These are phyloP conservation scores for Carpinus viminea DNA, from an alignment of 306 rosid genomes.

Conservation along the genomic window DNA sequence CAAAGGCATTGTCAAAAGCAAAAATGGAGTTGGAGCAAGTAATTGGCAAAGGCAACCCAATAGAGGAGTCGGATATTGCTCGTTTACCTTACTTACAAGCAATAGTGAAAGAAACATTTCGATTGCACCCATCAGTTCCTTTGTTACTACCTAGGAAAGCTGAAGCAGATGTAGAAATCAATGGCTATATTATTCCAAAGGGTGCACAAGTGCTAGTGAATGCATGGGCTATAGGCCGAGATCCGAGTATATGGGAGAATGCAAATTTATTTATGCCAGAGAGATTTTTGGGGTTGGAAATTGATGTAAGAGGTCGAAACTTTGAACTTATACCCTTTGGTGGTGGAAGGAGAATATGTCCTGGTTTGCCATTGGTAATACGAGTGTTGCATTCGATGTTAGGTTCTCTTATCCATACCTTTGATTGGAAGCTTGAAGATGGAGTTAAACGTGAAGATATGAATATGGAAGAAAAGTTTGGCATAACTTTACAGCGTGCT, in stretches of 20 bases:
- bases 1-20: conserved; percentile 41
- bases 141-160: conserved; percentile 55
- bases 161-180: conserved; percentile 35
- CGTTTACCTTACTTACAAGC: conserved; percentile 53
- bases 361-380: conserved; percentile 46
- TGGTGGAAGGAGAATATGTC: conserved; percentile 46
- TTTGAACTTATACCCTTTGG: conserved; percentile 64
- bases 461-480: conserved; percentile 54
- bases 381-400: conserved; percentile 51
- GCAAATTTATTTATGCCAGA: conserved; percentile 49
- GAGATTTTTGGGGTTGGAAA: conserved; percentile 47
- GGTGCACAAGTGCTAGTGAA: conserved; percentile 49
- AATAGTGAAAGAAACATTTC: conserved; percentile 51
- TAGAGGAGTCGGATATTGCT: conserved; percentile 53
- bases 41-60: conserved; percentile 48
- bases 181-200: conserved; percentile 44
- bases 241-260: conserved; percentile 40
- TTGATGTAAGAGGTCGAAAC: conserved; percentile 42
- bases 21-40: conserved; percentile 34
- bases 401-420: conserved; percentile 49
- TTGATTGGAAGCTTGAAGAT: conserved; percentile 60
- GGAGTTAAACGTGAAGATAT: conserved; percentile 22
- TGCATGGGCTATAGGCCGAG: conserved; percentile 50
- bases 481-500: conserved; percentile 44
- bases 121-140: conserved; percentile 46